Evolutionary conservation across 306 rosid genomes (phyloP).

Genomic region (Cicer pinnatifidum): DNA sequence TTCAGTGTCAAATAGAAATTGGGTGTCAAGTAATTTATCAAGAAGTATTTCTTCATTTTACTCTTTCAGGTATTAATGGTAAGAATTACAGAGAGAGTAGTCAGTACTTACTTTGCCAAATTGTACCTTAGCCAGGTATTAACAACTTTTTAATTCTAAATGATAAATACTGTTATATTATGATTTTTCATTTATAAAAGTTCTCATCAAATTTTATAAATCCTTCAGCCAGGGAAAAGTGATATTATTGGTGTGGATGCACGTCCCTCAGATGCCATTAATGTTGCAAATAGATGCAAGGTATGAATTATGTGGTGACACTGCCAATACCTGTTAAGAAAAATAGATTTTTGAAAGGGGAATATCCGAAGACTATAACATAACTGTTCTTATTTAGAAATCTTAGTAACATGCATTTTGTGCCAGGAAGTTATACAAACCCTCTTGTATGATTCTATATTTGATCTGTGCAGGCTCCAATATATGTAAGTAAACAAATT

Average conservation of each 20-base stretch:
- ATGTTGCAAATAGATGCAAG: slow-evolving; percentile 87
- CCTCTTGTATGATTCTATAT: slow-evolving; percentile 39
- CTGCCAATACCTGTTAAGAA: slow-evolving; percentile 17
- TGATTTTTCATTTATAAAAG: slow-evolving; percentile 23
- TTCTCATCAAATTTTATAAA: slow-evolving; percentile 44
- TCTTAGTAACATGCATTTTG: slow-evolving; percentile 14
- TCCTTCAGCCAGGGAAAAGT: slow-evolving; percentile 80
- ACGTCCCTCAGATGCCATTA: slow-evolving; percentile 96
- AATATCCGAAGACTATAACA: slow-evolving; percentile 22
- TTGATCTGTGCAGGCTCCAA: slow-evolving; percentile 82
- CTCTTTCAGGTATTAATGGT: slow-evolving; percentile 80
- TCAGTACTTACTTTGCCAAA: slow-evolving; percentile 86
- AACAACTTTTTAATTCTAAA: slow-evolving; percentile 27
- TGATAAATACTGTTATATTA: slow-evolving; percentile 18
- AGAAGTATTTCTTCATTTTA: slow-evolving; percentile 33
- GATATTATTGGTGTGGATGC: slow-evolving; percentile 78
- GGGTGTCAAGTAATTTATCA: slow-evolving; percentile 30
- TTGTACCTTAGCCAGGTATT: slow-evolving; percentile 80
- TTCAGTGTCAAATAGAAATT: not conserved
- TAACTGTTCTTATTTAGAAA: slow-evolving; percentile 30
- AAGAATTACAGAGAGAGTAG: slow-evolving; percentile 80
- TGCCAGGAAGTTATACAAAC: slow-evolving; percentile 24
- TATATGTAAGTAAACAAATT: slow-evolving; percentile 84
- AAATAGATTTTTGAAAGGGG: slow-evolving; percentile 30
- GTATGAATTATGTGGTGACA: slow-evolving; percentile 48